Conservation (phyloP, 2,329 filamentous ascomycete genomes). For the Stagonosporopsis chrysanthemi region DNA sequence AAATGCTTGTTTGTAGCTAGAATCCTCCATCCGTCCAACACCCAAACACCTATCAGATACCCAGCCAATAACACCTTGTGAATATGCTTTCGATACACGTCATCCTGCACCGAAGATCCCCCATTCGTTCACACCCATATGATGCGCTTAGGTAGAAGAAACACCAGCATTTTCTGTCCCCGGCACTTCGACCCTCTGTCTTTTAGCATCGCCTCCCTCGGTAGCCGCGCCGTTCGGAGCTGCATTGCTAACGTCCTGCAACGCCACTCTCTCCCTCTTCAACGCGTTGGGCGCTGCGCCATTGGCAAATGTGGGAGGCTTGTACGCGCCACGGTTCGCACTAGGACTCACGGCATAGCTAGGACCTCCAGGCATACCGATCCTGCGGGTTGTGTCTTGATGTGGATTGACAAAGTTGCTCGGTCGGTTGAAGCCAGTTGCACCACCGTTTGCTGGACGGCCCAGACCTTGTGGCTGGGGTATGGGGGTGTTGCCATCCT, state of each 20-base stretch:
- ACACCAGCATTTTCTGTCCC: constrained; percentile 33
- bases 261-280: constrained; percentile 44
- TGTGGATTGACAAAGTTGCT: constrained; percentile 59
- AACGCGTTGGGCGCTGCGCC: constrained; percentile 24
- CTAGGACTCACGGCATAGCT: constrained; percentile 51
- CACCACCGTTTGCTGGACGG: constrained; percentile 20
- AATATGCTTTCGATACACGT: not conserved
- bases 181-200: constrained; percentile 45
- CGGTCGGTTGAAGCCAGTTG: constrained; percentile 26
- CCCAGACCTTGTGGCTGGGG: constrained; percentile 23
- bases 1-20: constrained; percentile 11
- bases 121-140: not conserved
- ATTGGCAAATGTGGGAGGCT: constrained; percentile 50
- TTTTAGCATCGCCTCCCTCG: constrained; percentile 52
- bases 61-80: constrained; percentile 7
- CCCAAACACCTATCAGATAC: constrained; percentile 7
- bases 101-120: not conserved
- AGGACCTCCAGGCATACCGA: constrained; percentile 58
- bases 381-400: constrained; percentile 54
- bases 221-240: constrained; percentile 27
- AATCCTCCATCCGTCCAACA: not conserved
- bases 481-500: constrained; percentile 31
- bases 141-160: constrained; percentile 4
- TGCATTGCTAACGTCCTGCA: constrained; percentile 59
- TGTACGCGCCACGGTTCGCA: constrained; percentile 55